Base-by-base conservation (phyloP, 1,284 basidiomycete species). In the Laetiporus sulphureus region DNA sequence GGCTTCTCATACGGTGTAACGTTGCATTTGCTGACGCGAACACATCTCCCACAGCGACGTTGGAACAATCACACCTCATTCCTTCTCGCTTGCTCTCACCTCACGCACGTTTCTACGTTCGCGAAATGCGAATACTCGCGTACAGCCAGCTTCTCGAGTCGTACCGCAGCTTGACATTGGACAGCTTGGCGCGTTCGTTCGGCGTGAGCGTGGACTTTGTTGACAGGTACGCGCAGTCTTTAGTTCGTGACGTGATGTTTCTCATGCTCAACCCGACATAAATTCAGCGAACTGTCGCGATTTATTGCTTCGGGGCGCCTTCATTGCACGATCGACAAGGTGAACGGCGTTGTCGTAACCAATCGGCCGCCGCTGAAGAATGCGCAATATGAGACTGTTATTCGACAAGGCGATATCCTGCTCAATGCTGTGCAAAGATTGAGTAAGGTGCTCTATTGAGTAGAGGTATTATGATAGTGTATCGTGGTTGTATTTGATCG, bases 61-160 rank as follows among this genome's bases (percentile, higher is more conserved):
- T 97, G 35, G 93, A 97, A 64, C 83, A 93, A 66, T 77, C 77
- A 0, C 81, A 90, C 59, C 80, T 98, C 45, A 68, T 94, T 16
- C 85, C 92, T 8, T 95, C 90, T 13, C 85, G 91, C 20, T 67
- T 93, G 34, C 77, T 98, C 33, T 76, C 83, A 5, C 86, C 86
- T 0, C 96, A 99, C 59, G 78, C 91, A 1, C 79, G 90, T 3
- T 97, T 75, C 71, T 98, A 96, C 62, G 79, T 95, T 16, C 83
- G 94, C 38, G 96, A 98, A 64, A 94, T 98, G 89, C 83, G 95
- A 32, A 94, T 99, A 56, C 83, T 91, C 34, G 93, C 94, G 2
- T 99, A 98, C 67, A 71, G 77, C 25, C 95, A 98, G 60, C 73
- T 98, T 2, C 72, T 99, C 13, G 93, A 98, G 63, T 86, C 80